Conservation (phyloP, 441 rosid species). For the Gossypium laxum region DNA sequence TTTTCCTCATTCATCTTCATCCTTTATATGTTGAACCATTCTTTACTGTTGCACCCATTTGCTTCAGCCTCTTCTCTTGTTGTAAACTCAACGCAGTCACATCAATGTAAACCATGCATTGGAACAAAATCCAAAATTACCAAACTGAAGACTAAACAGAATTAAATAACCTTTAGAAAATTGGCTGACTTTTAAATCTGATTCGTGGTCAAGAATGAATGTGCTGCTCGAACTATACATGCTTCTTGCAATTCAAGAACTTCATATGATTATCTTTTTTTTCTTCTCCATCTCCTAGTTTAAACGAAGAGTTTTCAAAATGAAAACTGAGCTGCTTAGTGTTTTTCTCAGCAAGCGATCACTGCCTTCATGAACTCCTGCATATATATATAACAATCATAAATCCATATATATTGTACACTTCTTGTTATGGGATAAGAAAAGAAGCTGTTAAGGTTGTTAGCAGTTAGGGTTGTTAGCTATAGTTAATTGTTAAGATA, state of each 20-base stretch:
- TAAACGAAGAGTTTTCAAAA: slow-evolving; percentile 19
- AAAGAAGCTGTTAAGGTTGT: too few species aligned
- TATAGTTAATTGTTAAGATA: too few species aligned
- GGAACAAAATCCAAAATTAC: neutral
- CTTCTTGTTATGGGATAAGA: too few species aligned
- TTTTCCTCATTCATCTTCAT: slow-evolving; percentile 38
- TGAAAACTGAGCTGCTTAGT: slow-evolving; percentile 16
- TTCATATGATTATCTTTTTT: too few species aligned
- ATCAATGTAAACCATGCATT: neutral
- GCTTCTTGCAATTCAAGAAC: too few species aligned
- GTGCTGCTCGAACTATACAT: too few species aligned
- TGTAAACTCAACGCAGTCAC: slow-evolving; percentile 31
- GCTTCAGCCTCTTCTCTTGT: slow-evolving; percentile 51
- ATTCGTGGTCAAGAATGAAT: slow-evolving; percentile 7
- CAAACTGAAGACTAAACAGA: neutral
- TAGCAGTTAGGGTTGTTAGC: too few species aligned
- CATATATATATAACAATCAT: neutral
- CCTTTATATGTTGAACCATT: slow-evolving; percentile 31
- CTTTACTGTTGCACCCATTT: slow-evolving; percentile 53
- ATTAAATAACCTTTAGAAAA: slow-evolving; percentile 39
- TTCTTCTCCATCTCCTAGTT: neutral
- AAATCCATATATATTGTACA: neutral
- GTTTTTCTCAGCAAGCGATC: slow-evolving; percentile 29
- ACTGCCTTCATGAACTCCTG: slow-evolving; percentile 42
- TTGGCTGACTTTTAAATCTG: slow-evolving; percentile 44